Conservation (phyloP, 352 stramenopile genomes). For the Globisporangium heterothallicum region DNA sequence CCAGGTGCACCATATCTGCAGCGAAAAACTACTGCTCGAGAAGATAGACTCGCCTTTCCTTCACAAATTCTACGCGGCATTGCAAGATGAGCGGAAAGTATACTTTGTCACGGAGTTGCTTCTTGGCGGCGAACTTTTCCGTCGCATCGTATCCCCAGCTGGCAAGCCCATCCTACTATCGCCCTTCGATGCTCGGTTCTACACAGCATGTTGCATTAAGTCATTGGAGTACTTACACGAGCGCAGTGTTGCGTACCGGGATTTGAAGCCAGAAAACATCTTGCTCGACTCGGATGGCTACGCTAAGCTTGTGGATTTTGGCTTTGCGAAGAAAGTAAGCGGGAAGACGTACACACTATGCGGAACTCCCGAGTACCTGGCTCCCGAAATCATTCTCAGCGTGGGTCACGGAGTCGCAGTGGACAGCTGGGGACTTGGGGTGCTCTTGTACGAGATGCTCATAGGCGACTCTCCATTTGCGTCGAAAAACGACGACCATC, state of each 20-base stretch:
- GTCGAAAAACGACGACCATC: conserved; percentile 22
- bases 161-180: conserved; percentile 78
- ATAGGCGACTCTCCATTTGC: conserved; percentile 35
- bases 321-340: conserved; percentile 86
- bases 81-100: conserved; percentile 87
- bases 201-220: conserved; percentile 79
- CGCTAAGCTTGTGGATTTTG: conserved; percentile 91
- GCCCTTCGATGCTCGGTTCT: conserved; percentile 80
- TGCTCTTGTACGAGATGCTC: conserved; percentile 53
- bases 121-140: conserved; percentile 91
- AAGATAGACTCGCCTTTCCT: conserved; percentile 89
- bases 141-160: conserved; percentile 63
- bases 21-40: conserved; percentile 83
- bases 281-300: conserved; percentile 82
- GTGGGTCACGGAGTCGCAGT: conserved; percentile 32
- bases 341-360: conserved; percentile 36
- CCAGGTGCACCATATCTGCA: conserved; percentile 87
- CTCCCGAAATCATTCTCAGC: conserved; percentile 41
- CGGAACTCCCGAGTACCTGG: conserved; percentile 53
- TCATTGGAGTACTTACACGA: conserved; percentile 87
- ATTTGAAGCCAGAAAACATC: conserved; percentile 88
- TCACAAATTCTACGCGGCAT: conserved; percentile 87
- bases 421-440: conserved; percentile 52
- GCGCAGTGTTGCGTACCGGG: conserved; percentile 77
- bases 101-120: conserved; percentile 93